A percentile compares a stretch with the other conserved stretches of the same genome.
phyloP scores from a whole-genome alignment of 2,329 filamentous ascomycete species.

The Aspergillus awamori region DNA sequence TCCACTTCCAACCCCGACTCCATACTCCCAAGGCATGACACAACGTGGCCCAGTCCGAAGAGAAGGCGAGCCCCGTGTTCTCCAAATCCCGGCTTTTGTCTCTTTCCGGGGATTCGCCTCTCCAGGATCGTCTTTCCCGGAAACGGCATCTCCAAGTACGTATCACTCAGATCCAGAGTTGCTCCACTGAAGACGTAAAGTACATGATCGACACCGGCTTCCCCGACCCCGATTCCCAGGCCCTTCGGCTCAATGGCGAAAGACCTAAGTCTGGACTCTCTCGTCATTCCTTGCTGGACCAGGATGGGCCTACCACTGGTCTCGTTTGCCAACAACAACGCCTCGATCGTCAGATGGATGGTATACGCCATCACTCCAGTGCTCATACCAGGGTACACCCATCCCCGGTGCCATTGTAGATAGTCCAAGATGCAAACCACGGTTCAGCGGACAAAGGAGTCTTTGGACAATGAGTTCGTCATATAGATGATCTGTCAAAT shows the following conservation, averaged over 20 bases:
- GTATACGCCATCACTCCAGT: no score
- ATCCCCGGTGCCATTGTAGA: no score
- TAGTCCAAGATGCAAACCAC: no score
- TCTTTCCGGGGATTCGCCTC: neutral
- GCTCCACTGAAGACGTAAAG: slow-evolving; percentile 12
- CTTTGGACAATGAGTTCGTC: no score
- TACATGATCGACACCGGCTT: slow-evolving; percentile 22
- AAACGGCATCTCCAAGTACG: neutral
- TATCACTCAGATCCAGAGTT: slow-evolving; percentile 12
- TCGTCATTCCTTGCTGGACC: no score
- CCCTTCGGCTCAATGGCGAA: slow-evolving; percentile 1
- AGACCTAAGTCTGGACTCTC: slow-evolving; percentile 5
- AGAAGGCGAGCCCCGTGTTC: neutral
- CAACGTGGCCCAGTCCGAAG: slow-evolving; percentile 9
- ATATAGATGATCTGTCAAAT: no score
- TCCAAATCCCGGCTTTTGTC: neutral
- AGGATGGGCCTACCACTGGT: no score
- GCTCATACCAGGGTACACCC: no score
- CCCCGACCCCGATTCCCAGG: slow-evolving; percentile 16
- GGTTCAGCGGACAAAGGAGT: no score
- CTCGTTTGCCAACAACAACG: no score
- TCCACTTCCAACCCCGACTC: slow-evolving; percentile 8
- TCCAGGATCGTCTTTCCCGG: slow-evolving; percentile 8
- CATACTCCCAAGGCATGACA: slow-evolving; percentile 6
- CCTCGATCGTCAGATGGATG: no score